phyloP scores from a whole-genome alignment of 2,329 filamentous ascomycete species.

The Fusarium pseudograminearum region DNA sequence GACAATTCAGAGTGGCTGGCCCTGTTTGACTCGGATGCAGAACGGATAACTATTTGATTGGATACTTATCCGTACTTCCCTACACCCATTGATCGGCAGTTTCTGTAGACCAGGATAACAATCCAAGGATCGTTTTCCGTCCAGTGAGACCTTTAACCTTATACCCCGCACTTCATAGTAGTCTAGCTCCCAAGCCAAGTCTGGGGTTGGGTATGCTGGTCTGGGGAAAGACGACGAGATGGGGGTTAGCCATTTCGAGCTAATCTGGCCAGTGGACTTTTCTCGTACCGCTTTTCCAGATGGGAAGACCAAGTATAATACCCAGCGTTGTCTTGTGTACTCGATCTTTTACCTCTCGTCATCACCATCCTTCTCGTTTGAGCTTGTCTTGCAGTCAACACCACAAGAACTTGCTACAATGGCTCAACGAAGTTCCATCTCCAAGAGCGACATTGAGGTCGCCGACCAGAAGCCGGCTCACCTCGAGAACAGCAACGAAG shows the following conservation, averaged over 20 bases:
- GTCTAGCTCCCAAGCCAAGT: constrained; percentile 26
- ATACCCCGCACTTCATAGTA: constrained; percentile 38
- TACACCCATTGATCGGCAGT: background rate
- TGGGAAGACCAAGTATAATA: constrained; percentile 35
- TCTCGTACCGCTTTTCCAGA: constrained; percentile 10
- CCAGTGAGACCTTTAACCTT: constrained; percentile 16
- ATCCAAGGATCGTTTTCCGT: constrained; percentile 32
- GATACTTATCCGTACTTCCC: constrained; percentile 33
- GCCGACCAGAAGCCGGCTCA: constrained; percentile 33
- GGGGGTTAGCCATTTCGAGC: background rate
- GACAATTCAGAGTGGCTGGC: constrained; percentile 3
- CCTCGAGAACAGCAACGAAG: constrained; percentile 31
- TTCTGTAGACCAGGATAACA: background rate
- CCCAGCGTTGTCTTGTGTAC: constrained; percentile 3
- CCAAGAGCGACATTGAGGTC: constrained; percentile 40
- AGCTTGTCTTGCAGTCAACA: background rate
- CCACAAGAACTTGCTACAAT: constrained; percentile 15
- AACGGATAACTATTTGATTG: constrained; percentile 24
- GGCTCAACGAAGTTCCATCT: constrained; percentile 39
- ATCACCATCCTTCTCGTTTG: background rate
- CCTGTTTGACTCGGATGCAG: background rate
- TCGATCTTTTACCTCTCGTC: background rate
- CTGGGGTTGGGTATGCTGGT: constrained; percentile 32
- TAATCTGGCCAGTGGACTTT: constrained; percentile 13
- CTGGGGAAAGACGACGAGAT: constrained; percentile 27